Percentiles rank a stretch among this genome's conserved stretches.
phyloP scores from a whole-genome alignment of 371 early-diverging fungal genomes.

The Gilbertella persicaria region DNA sequence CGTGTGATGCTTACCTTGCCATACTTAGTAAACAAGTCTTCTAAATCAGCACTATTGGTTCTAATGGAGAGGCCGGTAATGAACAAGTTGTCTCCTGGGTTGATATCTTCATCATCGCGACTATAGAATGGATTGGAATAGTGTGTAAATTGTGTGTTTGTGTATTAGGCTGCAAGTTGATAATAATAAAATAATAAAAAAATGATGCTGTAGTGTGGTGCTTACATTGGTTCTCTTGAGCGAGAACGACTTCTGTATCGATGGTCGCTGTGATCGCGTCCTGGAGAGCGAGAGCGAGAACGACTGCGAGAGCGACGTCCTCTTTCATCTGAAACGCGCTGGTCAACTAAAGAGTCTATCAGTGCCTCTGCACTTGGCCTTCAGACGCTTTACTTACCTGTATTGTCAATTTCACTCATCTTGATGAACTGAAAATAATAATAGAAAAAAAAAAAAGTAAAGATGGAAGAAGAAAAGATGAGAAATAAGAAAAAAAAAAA shows the following conservation, averaged over 20 bases:
- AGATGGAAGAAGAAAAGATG: background rate
- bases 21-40: slow-evolving; percentile 73
- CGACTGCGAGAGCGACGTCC: slow-evolving; percentile 48
- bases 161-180: slow-evolving; percentile 7
- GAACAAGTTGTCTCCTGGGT: slow-evolving; percentile 81
- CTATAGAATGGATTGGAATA: slow-evolving; percentile 1
- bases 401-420: slow-evolving; percentile 30
- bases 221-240: slow-evolving; percentile 43
- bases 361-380: no score
- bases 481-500: background rate
- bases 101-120: slow-evolving; percentile 44
- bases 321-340: slow-evolving; percentile 46
- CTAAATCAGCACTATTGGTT: slow-evolving; percentile 66
- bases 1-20: slow-evolving; percentile 59
- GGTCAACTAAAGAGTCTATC: slow-evolving; percentile 35
- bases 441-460: slow-evolving; percentile 1
- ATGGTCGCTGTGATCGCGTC: slow-evolving; percentile 43
- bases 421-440: background rate
- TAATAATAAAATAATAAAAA: slow-evolving; percentile 1
- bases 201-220: slow-evolving; percentile 7
- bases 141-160: slow-evolving; percentile 3
- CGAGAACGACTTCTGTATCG: slow-evolving; percentile 55
- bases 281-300: slow-evolving; percentile 51
- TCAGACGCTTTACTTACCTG: slow-evolving; percentile 25
- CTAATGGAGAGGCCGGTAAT: slow-evolving; percentile 70